Percentiles rank a stretch among this genome's conserved stretches.
Conservation (phyloP, 202 grass and related monocot genomes). For the Setaria italica region DNA sequence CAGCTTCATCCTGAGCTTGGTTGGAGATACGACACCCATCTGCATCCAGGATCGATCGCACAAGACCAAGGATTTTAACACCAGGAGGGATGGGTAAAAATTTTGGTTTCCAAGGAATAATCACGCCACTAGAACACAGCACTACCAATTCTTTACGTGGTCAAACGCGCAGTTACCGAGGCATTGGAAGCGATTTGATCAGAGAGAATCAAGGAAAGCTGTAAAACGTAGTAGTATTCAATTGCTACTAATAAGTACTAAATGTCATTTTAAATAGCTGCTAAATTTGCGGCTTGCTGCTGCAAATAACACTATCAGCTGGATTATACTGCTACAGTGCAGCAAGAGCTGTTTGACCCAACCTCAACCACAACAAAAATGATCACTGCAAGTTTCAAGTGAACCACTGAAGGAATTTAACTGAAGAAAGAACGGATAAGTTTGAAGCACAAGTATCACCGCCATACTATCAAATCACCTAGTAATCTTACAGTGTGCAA, state of each 20-base stretch:
- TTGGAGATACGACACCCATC: constrained; percentile 76
- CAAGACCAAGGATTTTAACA: neutral
- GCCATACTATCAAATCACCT: too few relatives aligned
- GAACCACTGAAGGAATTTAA: neutral
- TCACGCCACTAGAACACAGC: too few relatives aligned
- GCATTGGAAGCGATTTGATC: neutral
- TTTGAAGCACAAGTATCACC: too few relatives aligned
- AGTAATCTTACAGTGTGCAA: neutral
- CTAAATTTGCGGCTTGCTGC: constrained; percentile 6
- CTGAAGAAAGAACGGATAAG: neutral
- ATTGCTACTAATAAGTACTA: neutral
- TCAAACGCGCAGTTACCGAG: constrained; percentile 6
- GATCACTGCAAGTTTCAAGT: too few relatives aligned
- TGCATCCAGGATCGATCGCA: constrained; percentile 24
- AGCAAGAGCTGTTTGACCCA: neutral
- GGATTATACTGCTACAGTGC: too few relatives aligned
- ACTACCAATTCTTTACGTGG: neutral
- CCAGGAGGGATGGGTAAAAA: too few relatives aligned
- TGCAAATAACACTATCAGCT: neutral
- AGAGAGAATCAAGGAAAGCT: neutral
- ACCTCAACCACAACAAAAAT: too few relatives aligned
- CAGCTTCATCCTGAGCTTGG: constrained; percentile 86
- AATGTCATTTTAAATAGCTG: constrained; percentile 4
- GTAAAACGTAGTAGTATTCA: neutral
- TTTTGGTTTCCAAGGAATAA: too few relatives aligned